These are phyloP conservation scores for Soucietia sequanensis DNA, from an alignment of 805 yeast genomes.

Conservation along the genomic window DNA sequence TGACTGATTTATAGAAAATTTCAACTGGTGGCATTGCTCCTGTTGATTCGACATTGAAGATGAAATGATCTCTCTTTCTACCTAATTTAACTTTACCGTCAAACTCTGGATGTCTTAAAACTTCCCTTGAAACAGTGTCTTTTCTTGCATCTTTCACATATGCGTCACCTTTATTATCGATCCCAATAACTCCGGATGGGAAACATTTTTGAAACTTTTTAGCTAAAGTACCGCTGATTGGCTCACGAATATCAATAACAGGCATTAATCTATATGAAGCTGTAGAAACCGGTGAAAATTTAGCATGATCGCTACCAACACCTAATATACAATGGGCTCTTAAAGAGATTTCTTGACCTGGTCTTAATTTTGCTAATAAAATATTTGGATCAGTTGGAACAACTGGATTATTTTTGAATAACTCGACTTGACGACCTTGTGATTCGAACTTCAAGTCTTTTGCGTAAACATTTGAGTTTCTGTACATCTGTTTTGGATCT, in stretches of 20 bases:
- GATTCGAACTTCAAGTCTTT: slow-evolving; percentile 87
- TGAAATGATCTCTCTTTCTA: slow-evolving; percentile 87
- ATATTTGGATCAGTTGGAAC: slow-evolving; percentile 86
- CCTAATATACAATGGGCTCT: slow-evolving; percentile 91
- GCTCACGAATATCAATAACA: slow-evolving; percentile 69
- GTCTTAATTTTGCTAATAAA: slow-evolving; percentile 86
- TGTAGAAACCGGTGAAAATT: slow-evolving; percentile 95
- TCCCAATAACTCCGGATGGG: slow-evolving; percentile 88
- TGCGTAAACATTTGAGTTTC: slow-evolving; percentile 86
- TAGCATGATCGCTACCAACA: slow-evolving; percentile 93
- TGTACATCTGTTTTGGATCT: slow-evolving; percentile 80
- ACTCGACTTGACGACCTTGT: slow-evolving; percentile 79
- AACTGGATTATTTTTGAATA: slow-evolving; percentile 64
- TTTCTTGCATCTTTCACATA: slow-evolving; percentile 84
- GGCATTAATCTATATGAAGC: slow-evolving; percentile 95
- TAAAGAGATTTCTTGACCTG: slow-evolving; percentile 93
- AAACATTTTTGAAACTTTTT: slow-evolving; percentile 82
- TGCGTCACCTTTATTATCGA: slow-evolving; percentile 67
- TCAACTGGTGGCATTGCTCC: slow-evolving; percentile 98
- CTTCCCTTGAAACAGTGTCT: slow-evolving; percentile 97
- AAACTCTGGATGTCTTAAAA: slow-evolving; percentile 89
- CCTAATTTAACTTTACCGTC: slow-evolving; percentile 88
- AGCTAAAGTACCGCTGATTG: slow-evolving; percentile 78
- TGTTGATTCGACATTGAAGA: slow-evolving; percentile 89
- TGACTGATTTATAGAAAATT: slow-evolving; percentile 86